phyloP scores from a whole-genome alignment of 148 eudicot genomes.

The Bassia scoparia region DNA sequence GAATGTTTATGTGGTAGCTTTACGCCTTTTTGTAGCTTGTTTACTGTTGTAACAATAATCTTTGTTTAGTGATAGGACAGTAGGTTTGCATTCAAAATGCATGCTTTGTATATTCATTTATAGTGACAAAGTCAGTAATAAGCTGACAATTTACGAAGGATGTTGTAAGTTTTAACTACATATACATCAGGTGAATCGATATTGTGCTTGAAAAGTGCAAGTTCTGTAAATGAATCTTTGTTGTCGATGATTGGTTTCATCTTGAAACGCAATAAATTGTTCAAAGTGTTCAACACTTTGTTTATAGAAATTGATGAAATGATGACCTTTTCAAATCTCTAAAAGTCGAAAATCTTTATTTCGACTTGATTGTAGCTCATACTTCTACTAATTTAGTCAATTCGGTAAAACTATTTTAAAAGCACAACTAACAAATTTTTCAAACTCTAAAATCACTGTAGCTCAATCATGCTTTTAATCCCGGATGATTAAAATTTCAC shows the following conservation, averaged over 20 bases:
- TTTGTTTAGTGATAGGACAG: not conserved
- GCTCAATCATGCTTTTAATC: too few relatives aligned
- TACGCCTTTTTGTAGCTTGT: too few relatives aligned
- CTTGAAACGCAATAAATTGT: not conserved
- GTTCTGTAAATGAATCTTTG: not conserved
- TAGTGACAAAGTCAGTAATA: not conserved
- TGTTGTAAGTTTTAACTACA: not conserved
- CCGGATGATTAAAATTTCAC: too few relatives aligned
- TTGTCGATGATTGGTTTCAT: not conserved
- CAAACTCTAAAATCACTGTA: too few relatives aligned
- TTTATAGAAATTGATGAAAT: too few relatives aligned
- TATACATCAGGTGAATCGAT: not conserved
- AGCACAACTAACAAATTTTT: too few relatives aligned
- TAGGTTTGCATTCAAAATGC: not conserved
- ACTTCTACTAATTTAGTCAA: too few relatives aligned
- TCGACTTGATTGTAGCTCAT: too few relatives aligned
- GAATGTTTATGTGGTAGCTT: slow-evolving; percentile 12
- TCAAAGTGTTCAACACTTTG: too few relatives aligned
- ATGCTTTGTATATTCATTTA: not conserved
- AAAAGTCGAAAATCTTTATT: too few relatives aligned
- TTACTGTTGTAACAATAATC: not conserved
- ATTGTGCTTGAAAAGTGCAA: not conserved
- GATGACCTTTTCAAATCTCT: too few relatives aligned
- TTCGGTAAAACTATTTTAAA: too few relatives aligned
- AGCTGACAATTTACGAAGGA: not conserved